A percentile compares a stretch with the other conserved stretches of the same genome.
Conservation (phyloP, 306 rosid species). For the Rosa lucieae region DNA sequence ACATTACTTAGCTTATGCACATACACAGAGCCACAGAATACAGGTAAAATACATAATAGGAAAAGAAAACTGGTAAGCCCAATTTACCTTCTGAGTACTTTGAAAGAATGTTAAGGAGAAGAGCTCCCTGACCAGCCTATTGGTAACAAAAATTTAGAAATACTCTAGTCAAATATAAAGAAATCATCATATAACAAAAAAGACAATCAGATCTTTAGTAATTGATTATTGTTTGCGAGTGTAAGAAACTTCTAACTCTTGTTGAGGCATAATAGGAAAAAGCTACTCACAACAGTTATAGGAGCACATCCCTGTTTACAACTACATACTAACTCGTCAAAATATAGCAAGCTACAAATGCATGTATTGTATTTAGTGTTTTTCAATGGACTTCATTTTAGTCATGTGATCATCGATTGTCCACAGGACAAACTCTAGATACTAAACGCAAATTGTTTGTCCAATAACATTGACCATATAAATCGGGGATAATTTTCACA, state of each 20-base stretch:
- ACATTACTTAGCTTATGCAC: slow-evolving; percentile 7
- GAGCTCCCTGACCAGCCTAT: slow-evolving; percentile 98
- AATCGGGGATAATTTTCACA: neutral
- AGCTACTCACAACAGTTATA: neutral
- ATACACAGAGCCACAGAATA: neutral
- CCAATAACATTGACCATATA: slow-evolving; percentile 1
- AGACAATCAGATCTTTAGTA: neutral
- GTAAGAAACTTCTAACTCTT: neutral
- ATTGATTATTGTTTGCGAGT: neutral
- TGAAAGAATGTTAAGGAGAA: slow-evolving; percentile 91
- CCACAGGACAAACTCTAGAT: neutral
- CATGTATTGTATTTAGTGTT: neutral
- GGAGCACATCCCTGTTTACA: neutral
- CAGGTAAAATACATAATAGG: neutral
- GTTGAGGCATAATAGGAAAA: neutral
- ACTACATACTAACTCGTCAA: neutral
- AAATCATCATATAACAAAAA: slow-evolving; percentile 7
- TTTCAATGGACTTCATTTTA: neutral
- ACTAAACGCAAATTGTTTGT: neutral
- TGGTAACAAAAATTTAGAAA: slow-evolving; percentile 23
- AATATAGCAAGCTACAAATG: neutral
- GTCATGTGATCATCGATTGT: neutral
- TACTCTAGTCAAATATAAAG: slow-evolving; percentile 14
- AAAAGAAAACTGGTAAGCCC: slow-evolving; percentile 10
- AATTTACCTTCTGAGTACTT: slow-evolving; percentile 84